Percentiles rank a stretch among this genome's conserved stretches.
phyloP scores from a whole-genome alignment of 192 early-diverging fungal species.

The Coemansia sp. region DNA sequence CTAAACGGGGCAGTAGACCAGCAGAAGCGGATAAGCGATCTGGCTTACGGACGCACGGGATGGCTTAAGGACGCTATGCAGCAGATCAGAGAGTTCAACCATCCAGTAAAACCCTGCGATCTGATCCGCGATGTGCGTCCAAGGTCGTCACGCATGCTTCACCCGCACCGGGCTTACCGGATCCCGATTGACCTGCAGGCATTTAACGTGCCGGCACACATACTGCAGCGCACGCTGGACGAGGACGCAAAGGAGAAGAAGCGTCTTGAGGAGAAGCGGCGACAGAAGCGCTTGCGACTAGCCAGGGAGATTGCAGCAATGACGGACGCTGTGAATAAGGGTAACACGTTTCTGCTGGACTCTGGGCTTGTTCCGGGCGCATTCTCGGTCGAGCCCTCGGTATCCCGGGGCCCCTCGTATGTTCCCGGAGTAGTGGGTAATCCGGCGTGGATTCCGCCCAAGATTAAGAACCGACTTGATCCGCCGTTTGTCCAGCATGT shows the following conservation, averaged over 20 bases:
- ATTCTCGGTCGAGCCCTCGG: slow-evolving; percentile 22
- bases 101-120: slow-evolving; percentile 39
- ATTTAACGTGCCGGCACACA: slow-evolving; percentile 20
- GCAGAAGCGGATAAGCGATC: slow-evolving; percentile 24
- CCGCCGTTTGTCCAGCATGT: slow-evolving; percentile 49
- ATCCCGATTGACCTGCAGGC: slow-evolving; percentile 40
- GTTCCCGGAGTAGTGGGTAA: slow-evolving; percentile 35
- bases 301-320: slow-evolving; percentile 16
- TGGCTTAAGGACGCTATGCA: slow-evolving; percentile 32
- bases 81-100: slow-evolving; percentile 26
- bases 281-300: slow-evolving; percentile 10
- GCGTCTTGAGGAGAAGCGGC: background rate
- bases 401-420: slow-evolving; percentile 3
- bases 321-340: slow-evolving; percentile 20
- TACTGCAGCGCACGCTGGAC: slow-evolving; percentile 15
- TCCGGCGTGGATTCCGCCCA: slow-evolving; percentile 40
- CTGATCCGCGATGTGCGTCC: slow-evolving; percentile 41
- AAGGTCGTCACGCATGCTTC: slow-evolving; percentile 18
- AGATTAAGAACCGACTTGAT: slow-evolving; percentile 20
- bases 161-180: slow-evolving; percentile 42
- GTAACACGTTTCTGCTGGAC: slow-evolving; percentile 16
- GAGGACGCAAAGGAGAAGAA: slow-evolving; percentile 17
- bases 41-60: slow-evolving; percentile 48
- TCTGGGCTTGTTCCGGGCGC: slow-evolving; percentile 34
- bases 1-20: slow-evolving; percentile 14